Percentiles rank a stretch among this genome's conserved stretches.
phyloP scores from a whole-genome alignment of 2,329 filamentous ascomycete species.

The Penicillium sp. region DNA sequence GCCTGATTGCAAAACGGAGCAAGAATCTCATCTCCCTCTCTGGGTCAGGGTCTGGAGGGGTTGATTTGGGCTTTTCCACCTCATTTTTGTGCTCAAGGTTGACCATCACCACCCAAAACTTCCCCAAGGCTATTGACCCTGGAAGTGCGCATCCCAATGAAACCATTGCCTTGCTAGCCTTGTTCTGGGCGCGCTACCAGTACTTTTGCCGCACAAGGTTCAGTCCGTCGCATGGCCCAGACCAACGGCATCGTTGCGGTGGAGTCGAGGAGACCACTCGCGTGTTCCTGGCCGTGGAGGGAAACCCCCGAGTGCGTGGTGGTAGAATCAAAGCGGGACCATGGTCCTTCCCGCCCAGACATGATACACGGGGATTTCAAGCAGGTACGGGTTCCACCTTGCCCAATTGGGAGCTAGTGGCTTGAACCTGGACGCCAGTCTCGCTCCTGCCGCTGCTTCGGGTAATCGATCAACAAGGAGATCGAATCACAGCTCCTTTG shows the following conservation, averaged over 20 bases:
- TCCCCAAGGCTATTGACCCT: not conserved
- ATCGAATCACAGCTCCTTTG: not conserved
- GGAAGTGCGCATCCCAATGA: conserved; percentile 10
- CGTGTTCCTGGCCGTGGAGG: conserved; percentile 13
- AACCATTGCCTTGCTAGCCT: not conserved
- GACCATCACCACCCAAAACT: not conserved
- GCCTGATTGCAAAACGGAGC: not conserved
- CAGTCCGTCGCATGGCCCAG: conserved; percentile 25
- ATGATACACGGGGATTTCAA: conserved; percentile 13
- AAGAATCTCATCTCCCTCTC: not conserved
- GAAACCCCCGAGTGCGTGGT: conserved; percentile 10
- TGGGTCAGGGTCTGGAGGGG: not conserved
- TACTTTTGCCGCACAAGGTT: conserved; percentile 15
- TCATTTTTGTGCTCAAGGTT: not conserved
- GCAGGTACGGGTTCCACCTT: not conserved
- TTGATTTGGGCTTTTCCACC: not conserved
- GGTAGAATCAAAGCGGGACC: not conserved
- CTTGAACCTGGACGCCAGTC: not conserved
- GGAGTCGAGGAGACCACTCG: not conserved
- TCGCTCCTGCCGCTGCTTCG: not conserved
- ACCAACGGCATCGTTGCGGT: conserved; percentile 24
- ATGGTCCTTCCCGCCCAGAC: conserved; percentile 10
- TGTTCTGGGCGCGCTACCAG: not conserved
- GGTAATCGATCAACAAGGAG: conserved; percentile 2
- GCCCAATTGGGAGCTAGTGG: not conserved